Evolutionary conservation across 306 rosid species (phyloP).

Genomic region (Carpinus fangiana): DNA sequence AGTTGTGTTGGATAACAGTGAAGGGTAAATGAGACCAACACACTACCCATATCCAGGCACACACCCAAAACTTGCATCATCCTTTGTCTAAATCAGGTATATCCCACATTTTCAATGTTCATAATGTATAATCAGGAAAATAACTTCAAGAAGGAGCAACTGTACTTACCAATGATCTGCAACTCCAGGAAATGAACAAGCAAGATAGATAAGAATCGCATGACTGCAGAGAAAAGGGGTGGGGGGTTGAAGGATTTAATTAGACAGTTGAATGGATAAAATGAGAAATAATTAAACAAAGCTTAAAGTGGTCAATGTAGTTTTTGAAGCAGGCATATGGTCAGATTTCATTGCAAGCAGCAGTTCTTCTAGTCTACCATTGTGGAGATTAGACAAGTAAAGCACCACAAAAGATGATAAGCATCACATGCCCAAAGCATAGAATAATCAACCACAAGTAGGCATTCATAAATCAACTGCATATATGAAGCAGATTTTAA

Average conservation of each 20-base stretch:
- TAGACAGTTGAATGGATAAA: not conserved
- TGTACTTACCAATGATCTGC: conserved; percentile 75
- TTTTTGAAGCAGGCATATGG: not conserved
- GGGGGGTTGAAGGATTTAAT: not conserved
- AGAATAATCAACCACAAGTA: not conserved
- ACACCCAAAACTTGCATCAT: not conserved
- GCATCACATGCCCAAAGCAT: conserved; percentile 8
- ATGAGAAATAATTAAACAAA: not conserved
- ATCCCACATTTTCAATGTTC: not conserved
- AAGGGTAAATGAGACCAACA: not conserved
- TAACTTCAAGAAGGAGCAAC: conserved; percentile 12
- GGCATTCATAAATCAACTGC: not conserved
- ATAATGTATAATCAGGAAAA: conserved; percentile 3
- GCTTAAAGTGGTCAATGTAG: not conserved
- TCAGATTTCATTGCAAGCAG: conserved; percentile 7
- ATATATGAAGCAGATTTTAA: not conserved
- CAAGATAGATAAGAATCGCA: conserved; percentile 77
- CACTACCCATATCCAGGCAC: conserved; percentile 2
- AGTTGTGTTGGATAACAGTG: not conserved
- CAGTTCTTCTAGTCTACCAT: not conserved
- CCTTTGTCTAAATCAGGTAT: not conserved
- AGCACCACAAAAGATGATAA: not conserved
- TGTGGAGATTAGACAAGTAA: not conserved
- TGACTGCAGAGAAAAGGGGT: conserved; percentile 57
- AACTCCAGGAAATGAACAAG: conserved; percentile 81